Base-by-base conservation (phyloP, 306 rosid species). In the Casuarina glauca region DNA sequence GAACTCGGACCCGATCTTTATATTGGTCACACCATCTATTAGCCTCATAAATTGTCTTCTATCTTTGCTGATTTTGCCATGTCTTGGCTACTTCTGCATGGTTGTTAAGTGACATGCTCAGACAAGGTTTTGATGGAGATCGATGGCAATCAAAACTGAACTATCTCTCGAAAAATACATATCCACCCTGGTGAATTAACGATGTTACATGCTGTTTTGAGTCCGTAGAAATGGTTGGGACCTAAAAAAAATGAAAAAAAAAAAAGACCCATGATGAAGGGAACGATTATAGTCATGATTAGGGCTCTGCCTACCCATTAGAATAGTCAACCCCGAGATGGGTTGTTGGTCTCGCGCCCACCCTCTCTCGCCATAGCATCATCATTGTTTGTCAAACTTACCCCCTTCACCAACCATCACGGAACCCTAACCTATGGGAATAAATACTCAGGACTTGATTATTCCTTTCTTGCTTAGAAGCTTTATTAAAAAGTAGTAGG, bases 101-200 rank as follows among this genome's bases (percentile, higher is more conserved):
- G 93, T 93, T 73, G 93, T 83, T 85, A 9, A 87, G 91, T 85
- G 89, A 84, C 97, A 89, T 81, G 80, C 73, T 72, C 45, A 79
- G 46, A 84, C 44, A 77, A 67, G 75, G 81, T 39, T 66, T 84
- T 53, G 49, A 44, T 44, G 7, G 44, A 42, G 9, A 17, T 13
- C 1, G 72, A 49, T 41, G 46, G 6, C 70, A 44, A 44, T 44
- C 48, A 44, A 44, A 44, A 44, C 8, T 44, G 1, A 44, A 44
- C 8, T 5, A 44, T 44, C 8, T 44, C 5, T 44, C 32, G 32
- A 26, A 26, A 26, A 26, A 3, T 44, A 44, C 8, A 3, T 44
- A 44, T 44, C 48, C 9, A 4, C 8, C 48, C 48, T 1, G 16
- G 53, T 9, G 16, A 49, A 49, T 49, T 49, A 55, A 20, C 35